These are phyloP conservation scores for Dalbergia cultrata DNA, from an alignment of 306 rosid genomes.

Conservation along the genomic window DNA sequence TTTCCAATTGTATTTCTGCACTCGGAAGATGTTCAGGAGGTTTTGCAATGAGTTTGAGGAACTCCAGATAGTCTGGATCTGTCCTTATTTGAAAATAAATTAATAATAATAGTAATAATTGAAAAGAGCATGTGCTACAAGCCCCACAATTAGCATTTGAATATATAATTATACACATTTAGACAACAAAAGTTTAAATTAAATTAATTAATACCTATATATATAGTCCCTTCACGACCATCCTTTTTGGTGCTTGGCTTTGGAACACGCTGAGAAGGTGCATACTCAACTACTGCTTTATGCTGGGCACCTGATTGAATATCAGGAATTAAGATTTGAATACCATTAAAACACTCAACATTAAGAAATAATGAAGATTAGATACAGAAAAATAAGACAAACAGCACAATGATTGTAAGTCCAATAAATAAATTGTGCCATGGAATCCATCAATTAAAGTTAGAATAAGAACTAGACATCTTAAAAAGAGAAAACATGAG, in stretches of 20 bases:
- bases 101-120: background rate
- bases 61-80: constrained; percentile 98
- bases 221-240: constrained; percentile 92
- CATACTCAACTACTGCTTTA: constrained; percentile 88
- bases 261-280: constrained; percentile 93
- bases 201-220: constrained; percentile 65
- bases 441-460: constrained; percentile 6
- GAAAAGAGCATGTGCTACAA: constrained; percentile 16
- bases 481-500: background rate
- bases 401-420: background rate
- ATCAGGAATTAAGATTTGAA: constrained; percentile 22
- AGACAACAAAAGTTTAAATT: background rate
- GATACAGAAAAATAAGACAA: background rate
- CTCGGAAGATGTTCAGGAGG: constrained; percentile 96
- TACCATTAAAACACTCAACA: constrained; percentile 15
- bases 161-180: background rate
- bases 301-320: constrained; percentile 72
- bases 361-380: background rate
- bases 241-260: constrained; percentile 69
- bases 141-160: background rate
- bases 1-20: constrained; percentile 97
- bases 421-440: background rate
- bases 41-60: constrained; percentile 83
- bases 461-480: constrained; percentile 5
- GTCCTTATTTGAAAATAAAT: constrained; percentile 37